These are phyloP conservation scores for Xylariaceae sp. DNA, from an alignment of 2,329 filamentous ascomycete genomes.

Conservation along the genomic window DNA sequence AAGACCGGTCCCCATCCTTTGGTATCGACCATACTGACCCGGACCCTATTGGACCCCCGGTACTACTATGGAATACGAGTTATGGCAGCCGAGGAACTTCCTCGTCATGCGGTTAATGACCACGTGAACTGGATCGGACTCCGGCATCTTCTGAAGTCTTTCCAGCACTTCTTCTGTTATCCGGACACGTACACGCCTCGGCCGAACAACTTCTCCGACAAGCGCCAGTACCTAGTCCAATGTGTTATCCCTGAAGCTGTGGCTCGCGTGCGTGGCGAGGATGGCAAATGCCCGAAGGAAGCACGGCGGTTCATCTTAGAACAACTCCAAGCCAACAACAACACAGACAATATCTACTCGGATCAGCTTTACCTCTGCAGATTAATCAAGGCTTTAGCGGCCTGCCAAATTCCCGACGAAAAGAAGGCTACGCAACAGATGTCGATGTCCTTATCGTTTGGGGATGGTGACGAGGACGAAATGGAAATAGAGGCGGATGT, in stretches of 20 bases:
- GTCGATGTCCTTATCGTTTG: constrained; percentile 46
- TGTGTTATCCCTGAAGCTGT: constrained; percentile 82
- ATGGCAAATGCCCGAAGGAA: constrained; percentile 75
- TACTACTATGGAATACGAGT: constrained; percentile 94
- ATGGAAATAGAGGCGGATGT: constrained; percentile 42
- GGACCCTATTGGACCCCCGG: constrained; percentile 86
- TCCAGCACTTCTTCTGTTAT: constrained; percentile 86
- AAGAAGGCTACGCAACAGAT: constrained; percentile 44
- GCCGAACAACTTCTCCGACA: constrained; percentile 90
- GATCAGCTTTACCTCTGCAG: constrained; percentile 88
- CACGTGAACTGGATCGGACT: constrained; percentile 73
- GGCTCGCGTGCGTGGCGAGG: constrained; percentile 72
- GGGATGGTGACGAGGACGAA: constrained; percentile 46
- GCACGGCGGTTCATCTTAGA: constrained; percentile 86
- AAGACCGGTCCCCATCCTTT: constrained; percentile 67
- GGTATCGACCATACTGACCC: constrained; percentile 83
- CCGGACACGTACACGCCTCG: constrained; percentile 76
- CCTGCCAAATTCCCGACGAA: constrained; percentile 57
- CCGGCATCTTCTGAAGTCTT: constrained; percentile 82
- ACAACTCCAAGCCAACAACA: constrained; percentile 91
- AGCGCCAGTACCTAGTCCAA: constrained; percentile 82
- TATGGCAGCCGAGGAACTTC: constrained; percentile 78
- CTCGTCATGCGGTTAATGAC: constrained; percentile 72
- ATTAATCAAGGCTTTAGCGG: constrained; percentile 67
- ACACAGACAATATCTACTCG: constrained; percentile 84